These are phyloP conservation scores for Aureobasidium melanogenum DNA, from an alignment of 2,329 filamentous ascomycete species.

Conservation along the genomic window DNA sequence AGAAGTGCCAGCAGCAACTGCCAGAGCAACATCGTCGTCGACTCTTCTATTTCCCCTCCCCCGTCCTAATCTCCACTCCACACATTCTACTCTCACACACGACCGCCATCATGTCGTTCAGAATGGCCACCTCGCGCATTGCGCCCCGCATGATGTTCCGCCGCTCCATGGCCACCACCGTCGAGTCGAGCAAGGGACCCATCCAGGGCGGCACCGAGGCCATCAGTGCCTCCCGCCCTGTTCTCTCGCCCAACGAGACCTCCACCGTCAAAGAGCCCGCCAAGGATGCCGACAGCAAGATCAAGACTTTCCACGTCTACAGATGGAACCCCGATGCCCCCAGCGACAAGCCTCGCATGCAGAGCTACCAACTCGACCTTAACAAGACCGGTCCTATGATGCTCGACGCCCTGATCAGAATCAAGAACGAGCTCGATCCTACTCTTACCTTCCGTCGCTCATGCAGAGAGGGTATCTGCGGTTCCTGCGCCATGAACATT, in stretches of 20 bases:
- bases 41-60: background rate
- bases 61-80: slow-evolving; percentile 16
- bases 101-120: slow-evolving; percentile 23
- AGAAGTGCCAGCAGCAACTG: background rate
- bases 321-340: slow-evolving; percentile 95
- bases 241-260: slow-evolving; percentile 43
- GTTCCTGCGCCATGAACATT: slow-evolving; percentile 99
- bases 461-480: slow-evolving; percentile 97
- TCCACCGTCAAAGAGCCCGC: slow-evolving; percentile 55
- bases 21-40: background rate
- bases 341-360: slow-evolving; percentile 87
- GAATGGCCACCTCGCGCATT: slow-evolving; percentile 28
- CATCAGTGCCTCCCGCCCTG: slow-evolving; percentile 23
- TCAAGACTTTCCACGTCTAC: slow-evolving; percentile 98
- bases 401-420: slow-evolving; percentile 88
- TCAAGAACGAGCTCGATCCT: slow-evolving; percentile 98
- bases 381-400: slow-evolving; percentile 99
- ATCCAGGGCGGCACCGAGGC: slow-evolving; percentile 22
- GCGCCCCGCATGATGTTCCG: slow-evolving; percentile 21
- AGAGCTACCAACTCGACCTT: slow-evolving; percentile 86
- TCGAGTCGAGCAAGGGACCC: slow-evolving; percentile 25
- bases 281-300: slow-evolving; percentile 47
- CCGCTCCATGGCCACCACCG: slow-evolving; percentile 28
- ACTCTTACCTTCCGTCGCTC: slow-evolving; percentile 92
- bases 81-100: slow-evolving; percentile 13